These are phyloP conservation scores for Sicyos baderoa DNA, from an alignment of 306 rosid genomes.

Conservation along the genomic window DNA sequence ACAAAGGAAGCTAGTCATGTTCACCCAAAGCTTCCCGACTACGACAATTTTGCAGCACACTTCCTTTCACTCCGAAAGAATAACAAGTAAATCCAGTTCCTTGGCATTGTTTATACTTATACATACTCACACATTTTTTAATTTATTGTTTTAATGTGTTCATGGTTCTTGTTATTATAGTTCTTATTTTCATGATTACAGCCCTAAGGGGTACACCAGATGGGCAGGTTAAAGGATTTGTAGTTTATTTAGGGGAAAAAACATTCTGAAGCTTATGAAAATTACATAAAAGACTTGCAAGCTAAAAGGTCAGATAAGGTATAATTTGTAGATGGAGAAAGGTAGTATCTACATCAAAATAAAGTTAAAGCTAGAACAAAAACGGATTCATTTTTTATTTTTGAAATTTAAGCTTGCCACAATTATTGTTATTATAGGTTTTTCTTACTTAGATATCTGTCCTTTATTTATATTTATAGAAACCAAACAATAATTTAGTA, in stretches of 20 bases:
- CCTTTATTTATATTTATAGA: too few species aligned
- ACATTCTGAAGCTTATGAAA: not conserved
- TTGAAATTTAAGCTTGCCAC: too few species aligned
- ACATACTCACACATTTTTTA: not conserved
- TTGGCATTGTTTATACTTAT: not conserved
- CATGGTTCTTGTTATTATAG: not conserved
- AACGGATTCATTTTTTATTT: too few species aligned
- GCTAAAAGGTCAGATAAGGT: too few species aligned
- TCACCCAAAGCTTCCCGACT: conserved; percentile 87
- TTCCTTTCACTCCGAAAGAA: conserved; percentile 54
- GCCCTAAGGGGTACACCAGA: too few species aligned
- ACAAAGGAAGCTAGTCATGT: conserved; percentile 41
- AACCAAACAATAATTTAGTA: too few species aligned
- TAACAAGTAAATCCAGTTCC: conserved; percentile 24
- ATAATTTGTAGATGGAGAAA: not conserved
- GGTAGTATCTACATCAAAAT: not conserved
- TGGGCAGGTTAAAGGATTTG: not conserved
- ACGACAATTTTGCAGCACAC: conserved; percentile 55
- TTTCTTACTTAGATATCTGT: too few species aligned
- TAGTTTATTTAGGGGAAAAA: not conserved
- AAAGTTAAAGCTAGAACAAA: conserved; percentile 1
- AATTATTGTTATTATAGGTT: too few species aligned
- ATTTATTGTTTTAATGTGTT: not conserved
- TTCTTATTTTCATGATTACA: not conserved
- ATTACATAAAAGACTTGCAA: not conserved